Base-by-base conservation (phyloP, 1,284 basidiomycete species). In the Trichosporon ovoides region DNA sequence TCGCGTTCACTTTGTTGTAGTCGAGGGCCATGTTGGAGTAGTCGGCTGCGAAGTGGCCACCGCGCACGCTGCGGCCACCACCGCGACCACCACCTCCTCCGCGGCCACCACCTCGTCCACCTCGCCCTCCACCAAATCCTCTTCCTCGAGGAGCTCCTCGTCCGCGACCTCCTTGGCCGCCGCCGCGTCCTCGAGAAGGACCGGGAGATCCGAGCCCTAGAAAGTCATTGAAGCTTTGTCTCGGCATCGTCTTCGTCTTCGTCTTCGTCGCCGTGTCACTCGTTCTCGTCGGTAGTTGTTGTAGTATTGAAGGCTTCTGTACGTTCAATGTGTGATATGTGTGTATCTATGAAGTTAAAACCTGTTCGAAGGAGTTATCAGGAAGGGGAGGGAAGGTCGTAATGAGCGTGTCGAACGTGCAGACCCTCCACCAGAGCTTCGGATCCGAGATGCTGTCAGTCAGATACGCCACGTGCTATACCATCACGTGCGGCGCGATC, bases 11-110 rank as follows among this genome's bases (percentile, higher is more conserved):
- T n/a, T 52, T 57, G 3, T 57, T 54, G 56, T 77, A 77, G 59
- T 76, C 69, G 55, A 77, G 70, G 1, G 61, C 58, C 31, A 77
- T 68, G 54, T 68, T 68, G 3, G 66, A 60, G 57, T 76, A 77
- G 60, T 76, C 73, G 14, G 71, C 62, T 28, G 66, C 68, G 46
- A 66, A 68, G 52, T 59, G 36, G 38, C 63, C 60, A 11, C 63
- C 59, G 22, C 62, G 53, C 10, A 56, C 35, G 14, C 35, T 60
- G 3, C 54, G 57, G 46, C 58, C 59, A 28, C 62, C 62, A 13
- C 64, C 57, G 11, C 60, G 48, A n/a, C 59, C 53, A 2, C 58
- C 57, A 0, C 57, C 50, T 10, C 58, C 49, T 10, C 57, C 55
- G 1, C 59, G 53, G 0, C 67, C 60, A 7, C 60, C 60, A 14